Percentiles rank a stretch among this genome's conserved stretches.
These are phyloP conservation scores for Vachellia pachyceras DNA, from an alignment of 306 rosid species.

Conservation along the genomic window DNA sequence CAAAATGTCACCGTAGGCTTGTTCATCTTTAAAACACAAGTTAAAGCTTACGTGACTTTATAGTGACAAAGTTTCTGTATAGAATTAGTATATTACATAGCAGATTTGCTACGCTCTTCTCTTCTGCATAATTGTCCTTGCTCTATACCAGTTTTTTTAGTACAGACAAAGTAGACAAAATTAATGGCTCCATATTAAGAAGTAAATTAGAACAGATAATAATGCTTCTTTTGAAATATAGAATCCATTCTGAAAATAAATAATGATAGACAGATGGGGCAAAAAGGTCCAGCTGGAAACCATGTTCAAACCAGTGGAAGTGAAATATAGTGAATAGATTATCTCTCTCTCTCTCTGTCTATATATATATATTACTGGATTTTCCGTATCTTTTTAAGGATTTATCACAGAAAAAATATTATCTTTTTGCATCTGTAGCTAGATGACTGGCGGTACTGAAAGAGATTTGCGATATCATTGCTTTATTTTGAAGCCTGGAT, in stretches of 20 bases:
- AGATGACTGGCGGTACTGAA: slow-evolving; percentile 32
- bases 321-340: slow-evolving; percentile 15
- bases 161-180: slow-evolving; percentile 8
- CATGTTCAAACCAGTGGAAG: slow-evolving; percentile 41
- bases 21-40: slow-evolving; percentile 21
- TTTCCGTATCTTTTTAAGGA: slow-evolving; percentile 46
- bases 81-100: slow-evolving; percentile 9
- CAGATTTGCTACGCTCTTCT: slow-evolving; percentile 12
- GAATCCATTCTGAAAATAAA: slow-evolving; percentile 46
- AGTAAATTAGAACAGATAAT: not conserved
- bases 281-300: slow-evolving; percentile 42
- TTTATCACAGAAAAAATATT: slow-evolving; percentile 44
- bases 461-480: slow-evolving; percentile 34
- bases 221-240: slow-evolving; percentile 32
- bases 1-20: slow-evolving; percentile 9
- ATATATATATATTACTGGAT: slow-evolving; percentile 31
- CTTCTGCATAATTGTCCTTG: slow-evolving; percentile 3
- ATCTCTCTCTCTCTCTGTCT: not conserved
- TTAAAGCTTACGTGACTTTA: slow-evolving; percentile 4
- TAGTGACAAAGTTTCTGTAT: not conserved
- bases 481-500: slow-evolving; percentile 45
- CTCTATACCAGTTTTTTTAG: not conserved
- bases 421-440: slow-evolving; percentile 45
- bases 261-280: slow-evolving; percentile 23
- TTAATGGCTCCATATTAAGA: slow-evolving; percentile 18